A percentile compares a stretch with the other conserved stretches of the same genome.
Evolutionary conservation across 495 filamentous ascomycete species (phyloP).

Genomic region (Aspergillus saccharolyticus): DNA sequence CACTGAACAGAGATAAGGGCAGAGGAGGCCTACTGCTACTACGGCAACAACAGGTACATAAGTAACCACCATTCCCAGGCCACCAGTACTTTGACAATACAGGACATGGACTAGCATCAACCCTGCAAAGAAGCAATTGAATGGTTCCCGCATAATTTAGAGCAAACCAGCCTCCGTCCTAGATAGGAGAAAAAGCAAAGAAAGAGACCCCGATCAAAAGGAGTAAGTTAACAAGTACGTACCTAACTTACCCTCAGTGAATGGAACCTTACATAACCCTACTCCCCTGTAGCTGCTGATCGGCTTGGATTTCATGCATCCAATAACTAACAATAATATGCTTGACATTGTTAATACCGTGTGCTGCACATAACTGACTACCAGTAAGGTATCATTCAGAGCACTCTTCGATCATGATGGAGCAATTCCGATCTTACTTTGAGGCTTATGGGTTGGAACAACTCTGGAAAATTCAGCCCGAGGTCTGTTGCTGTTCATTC

Average conservation of each 20-base stretch:
- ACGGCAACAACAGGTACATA: too few relatives aligned
- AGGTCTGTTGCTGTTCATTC: too few relatives aligned
- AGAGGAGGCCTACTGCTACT: not conserved
- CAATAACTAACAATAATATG: not conserved
- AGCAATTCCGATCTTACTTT: not conserved
- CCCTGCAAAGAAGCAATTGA: not conserved
- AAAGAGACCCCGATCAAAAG: too few relatives aligned
- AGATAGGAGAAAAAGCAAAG: not conserved
- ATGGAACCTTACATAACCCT: conserved; percentile 3
- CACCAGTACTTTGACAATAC: not conserved
- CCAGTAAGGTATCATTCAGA: too few relatives aligned
- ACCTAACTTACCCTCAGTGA: not conserved
- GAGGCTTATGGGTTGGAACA: not conserved
- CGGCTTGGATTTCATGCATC: not conserved
- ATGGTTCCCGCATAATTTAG: not conserved
- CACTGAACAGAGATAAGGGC: too few relatives aligned
- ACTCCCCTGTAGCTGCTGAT: conserved; percentile 1
- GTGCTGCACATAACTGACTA: not conserved
- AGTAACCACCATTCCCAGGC: too few relatives aligned
- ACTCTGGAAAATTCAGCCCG: not conserved
- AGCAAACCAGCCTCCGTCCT: not conserved
- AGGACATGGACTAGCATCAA: not conserved
- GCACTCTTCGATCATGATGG: not conserved
- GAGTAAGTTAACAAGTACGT: too few relatives aligned
- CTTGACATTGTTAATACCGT: not conserved